These are phyloP conservation scores for Gastrolobium villosum DNA, from an alignment of 306 rosid genomes.

Conservation along the genomic window DNA sequence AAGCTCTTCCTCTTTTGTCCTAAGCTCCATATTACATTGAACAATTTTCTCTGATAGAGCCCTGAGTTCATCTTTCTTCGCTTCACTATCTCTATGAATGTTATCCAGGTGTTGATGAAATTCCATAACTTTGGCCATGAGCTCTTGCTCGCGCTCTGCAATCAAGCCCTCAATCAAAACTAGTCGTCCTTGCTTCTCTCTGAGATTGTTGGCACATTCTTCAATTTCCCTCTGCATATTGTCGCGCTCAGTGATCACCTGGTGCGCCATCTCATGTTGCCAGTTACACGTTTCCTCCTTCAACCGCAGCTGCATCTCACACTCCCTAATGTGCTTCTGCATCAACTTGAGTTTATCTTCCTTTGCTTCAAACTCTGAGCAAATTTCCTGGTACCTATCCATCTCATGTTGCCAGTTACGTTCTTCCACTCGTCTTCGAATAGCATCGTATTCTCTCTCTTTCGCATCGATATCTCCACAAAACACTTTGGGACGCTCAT, in stretches of 20 bases:
- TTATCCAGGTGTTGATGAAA: neutral
- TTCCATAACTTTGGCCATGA: conserved; percentile 1
- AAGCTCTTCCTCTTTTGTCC: conserved; percentile 41
- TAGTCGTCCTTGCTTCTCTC: neutral
- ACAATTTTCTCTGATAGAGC: neutral
- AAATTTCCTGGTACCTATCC: too few relatives aligned
- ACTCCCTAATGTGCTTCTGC: conserved; percentile 41
- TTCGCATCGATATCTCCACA: conserved; percentile 44
- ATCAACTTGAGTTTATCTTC: conserved; percentile 35
- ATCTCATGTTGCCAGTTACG: too few relatives aligned
- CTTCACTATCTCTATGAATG: neutral
- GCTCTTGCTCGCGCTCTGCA: conserved; percentile 21
- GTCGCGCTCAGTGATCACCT: neutral
- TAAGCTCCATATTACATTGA: conserved; percentile 30
- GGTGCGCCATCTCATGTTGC: neutral
- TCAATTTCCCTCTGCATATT: conserved; percentile 16
- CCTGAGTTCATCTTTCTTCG: conserved; percentile 32
- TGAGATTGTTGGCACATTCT: conserved; percentile 1
- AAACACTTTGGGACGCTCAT: conserved; percentile 27
- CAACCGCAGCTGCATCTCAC: conserved; percentile 24
- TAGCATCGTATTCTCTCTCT: conserved; percentile 41
- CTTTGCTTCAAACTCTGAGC: conserved; percentile 41
- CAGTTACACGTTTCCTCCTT: conserved; percentile 37
- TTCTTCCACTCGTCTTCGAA: conserved; percentile 40
- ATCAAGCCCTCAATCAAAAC: neutral